Conservation (phyloP, 148 eudicot species). For the Rhododendron henanense region DNA sequence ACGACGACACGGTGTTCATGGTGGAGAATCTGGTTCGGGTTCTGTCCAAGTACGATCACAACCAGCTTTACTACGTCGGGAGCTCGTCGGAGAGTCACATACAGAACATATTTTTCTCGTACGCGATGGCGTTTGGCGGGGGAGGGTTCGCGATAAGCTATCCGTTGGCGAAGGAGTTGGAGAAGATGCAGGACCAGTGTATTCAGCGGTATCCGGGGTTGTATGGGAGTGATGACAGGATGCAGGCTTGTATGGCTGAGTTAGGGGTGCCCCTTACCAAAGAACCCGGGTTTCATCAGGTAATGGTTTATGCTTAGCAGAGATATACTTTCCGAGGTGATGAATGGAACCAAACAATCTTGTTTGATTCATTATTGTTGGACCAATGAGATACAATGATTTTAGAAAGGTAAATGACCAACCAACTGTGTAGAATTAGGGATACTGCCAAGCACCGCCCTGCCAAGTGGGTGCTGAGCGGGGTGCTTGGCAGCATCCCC, state of each 20-base stretch:
- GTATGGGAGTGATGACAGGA: constrained; percentile 40
- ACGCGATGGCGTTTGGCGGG: constrained; percentile 32
- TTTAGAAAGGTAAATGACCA: neutral
- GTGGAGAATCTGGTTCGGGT: constrained; percentile 52
- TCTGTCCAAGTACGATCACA: constrained; percentile 48
- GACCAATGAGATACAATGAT: neutral
- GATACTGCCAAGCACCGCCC: too few relatives aligned
- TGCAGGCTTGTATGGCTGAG: constrained; percentile 44
- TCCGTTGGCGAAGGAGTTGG: constrained; percentile 31
- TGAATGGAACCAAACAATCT: neutral
- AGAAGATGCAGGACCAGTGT: constrained; percentile 35
- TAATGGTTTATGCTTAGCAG: neutral
- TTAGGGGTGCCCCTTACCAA: constrained; percentile 31
- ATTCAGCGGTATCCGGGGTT: constrained; percentile 35
- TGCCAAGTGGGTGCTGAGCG: too few relatives aligned
- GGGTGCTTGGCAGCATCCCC: too few relatives aligned
- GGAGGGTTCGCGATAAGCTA: constrained; percentile 42
- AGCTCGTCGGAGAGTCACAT: constrained; percentile 53
- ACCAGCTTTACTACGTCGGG: constrained; percentile 49
- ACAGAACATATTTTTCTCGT: constrained; percentile 48
- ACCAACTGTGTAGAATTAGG: neutral
- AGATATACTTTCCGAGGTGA: too few relatives aligned
- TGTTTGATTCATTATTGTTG: neutral
- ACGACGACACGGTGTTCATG: constrained; percentile 53
- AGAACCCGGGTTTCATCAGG: constrained; percentile 41